Evolutionary conservation across 2,329 filamentous ascomycete genomes (phyloP), one percentile per base, ranked within the genome.

Genomic region (Dothidotthia symphoricarpi): DNA sequence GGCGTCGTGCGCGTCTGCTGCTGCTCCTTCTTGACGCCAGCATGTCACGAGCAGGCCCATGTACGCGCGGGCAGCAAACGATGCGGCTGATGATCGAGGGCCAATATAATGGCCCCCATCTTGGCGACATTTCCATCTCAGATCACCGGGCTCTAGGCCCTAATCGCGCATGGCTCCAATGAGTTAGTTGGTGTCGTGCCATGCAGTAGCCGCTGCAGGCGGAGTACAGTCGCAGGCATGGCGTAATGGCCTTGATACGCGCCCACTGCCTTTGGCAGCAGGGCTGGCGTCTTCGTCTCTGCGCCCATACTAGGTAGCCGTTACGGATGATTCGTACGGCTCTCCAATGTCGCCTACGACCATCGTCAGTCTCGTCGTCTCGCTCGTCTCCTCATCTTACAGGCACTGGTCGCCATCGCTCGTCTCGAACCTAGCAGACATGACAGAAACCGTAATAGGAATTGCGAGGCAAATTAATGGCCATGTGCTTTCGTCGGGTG

Each of bases 71-170:
- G 42, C 50, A 47, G 43, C 40, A 44, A 45, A 44, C 51, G 43
- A 64, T 64, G 63, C 61, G 63, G 63, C 63, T 66, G 63, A 66
- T 63, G 61, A 64, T 62, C 57, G 47, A 58, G 53, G 51, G 49
- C 53, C 62, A 65, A 64, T 63, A 61, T 60, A 57, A n/a, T 54
- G 53, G 51, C 58, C 49, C 51, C 41, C 19, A 22, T 49, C 62
- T 64, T 63, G 59, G 62, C 61, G 55, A 47, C 55, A 62, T 56
- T 58, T 5, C 58, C 59, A 61, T 63, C 57, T 63, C 41, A 59
- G 61, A 63, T 64, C 59, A 63, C 34, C 47, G 44, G 51, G 54
- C 62, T 64, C 62, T 58, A 64, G 59, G 56, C 61, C 58, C 49
- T 51, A 61, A 56, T 57, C 57, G 57, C 56, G 53, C 55, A 61